Evolutionary conservation across 2,329 filamentous ascomycete genomes (phyloP), one percentile per base, ranked within the genome.

Genomic region (Tolypocladium ovalisporum): DNA sequence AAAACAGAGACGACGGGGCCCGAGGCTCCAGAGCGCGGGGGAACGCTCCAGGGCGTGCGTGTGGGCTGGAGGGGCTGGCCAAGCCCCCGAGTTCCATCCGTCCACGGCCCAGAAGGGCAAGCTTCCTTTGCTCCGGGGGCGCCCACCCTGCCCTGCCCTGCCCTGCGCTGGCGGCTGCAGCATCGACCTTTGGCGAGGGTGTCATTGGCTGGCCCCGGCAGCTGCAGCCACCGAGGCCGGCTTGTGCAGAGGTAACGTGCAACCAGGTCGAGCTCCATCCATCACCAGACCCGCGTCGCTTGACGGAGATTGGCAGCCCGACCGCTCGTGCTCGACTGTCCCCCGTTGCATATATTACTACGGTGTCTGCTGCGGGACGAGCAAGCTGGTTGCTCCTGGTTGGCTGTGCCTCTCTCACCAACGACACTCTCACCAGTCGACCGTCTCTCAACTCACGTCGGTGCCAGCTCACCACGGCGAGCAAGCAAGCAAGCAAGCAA

Each of bases 71-170:
- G n/a, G n/a, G n/a, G n/a, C n/a, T n/a, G n/a, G n/a, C n/a, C n/a
- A n/a, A n/a, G n/a, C n/a, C n/a, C n/a, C n/a, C n/a, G n/a, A n/a
- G n/a, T 42, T 44, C 42, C 42, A 27, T 44, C 42, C 42, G n/a
- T 27, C 42, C 40, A 47, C 27, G 44, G 44, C 44, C 44, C 27
- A 49, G 44, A 54, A 39, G 53, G 56, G 39, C 53, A 57, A 58
- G 54, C 58, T 57, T 62, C 61, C 61, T 61, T 62, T 62, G 52
- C 57, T 51, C 61, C 61, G 61, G 54, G 56, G 52, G n/a, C 27
- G 44, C 57, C 61, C 54, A 37, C 52, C 7, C 36, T 4, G n/a
- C n/a, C n/a, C n/a, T n/a, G n/a, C n/a, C n/a, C n/a, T n/a, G n/a
- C n/a, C n/a, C n/a, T n/a, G n/a, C n/a, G n/a, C n/a, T n/a, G n/a